Conservation (phyloP, 805 yeast species). For the Brettanomyces sp. region DNA sequence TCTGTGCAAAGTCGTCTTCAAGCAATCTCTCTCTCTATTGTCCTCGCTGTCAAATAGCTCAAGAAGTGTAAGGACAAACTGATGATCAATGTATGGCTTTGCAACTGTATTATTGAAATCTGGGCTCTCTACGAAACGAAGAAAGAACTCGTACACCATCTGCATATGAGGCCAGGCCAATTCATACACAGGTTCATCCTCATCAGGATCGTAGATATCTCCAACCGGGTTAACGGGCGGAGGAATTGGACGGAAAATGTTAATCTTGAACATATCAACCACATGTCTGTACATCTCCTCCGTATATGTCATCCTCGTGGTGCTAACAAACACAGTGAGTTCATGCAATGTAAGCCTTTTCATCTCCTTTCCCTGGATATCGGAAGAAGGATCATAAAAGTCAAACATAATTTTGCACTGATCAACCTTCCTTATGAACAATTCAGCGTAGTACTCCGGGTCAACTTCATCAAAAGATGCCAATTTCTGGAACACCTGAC, state of each 20-base stretch:
- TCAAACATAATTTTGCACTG: conserved; percentile 94
- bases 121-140: conserved; percentile 87
- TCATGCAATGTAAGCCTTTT: conserved; percentile 83
- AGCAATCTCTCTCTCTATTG: conserved; percentile 89
- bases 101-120: conserved; percentile 92
- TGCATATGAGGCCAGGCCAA: conserved; percentile 99
- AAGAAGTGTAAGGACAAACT: conserved; percentile 68
- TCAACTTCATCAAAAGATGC: conserved; percentile 83
- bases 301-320: conserved; percentile 74
- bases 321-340: conserved; percentile 76
- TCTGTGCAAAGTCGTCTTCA: conserved; percentile 90
- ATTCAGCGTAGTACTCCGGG: conserved; percentile 65
- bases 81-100: conserved; percentile 88
- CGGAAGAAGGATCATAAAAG: conserved; percentile 86
- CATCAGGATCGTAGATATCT: conserved; percentile 94
- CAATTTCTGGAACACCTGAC: conserved; percentile 59
- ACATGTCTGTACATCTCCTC: conserved; percentile 87
- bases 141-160: conserved; percentile 86
- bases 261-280: conserved; percentile 79
- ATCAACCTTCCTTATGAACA: conserved; percentile 81
- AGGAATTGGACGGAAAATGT: conserved; percentile 91
- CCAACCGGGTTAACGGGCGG: conserved; percentile 98
- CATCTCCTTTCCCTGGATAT: conserved; percentile 85
- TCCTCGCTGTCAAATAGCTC: conserved; percentile 95
- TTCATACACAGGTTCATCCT: conserved; percentile 95